Base-by-base conservation (phyloP, 768 basidiomycete species). In the Leccinum boreale region DNA sequence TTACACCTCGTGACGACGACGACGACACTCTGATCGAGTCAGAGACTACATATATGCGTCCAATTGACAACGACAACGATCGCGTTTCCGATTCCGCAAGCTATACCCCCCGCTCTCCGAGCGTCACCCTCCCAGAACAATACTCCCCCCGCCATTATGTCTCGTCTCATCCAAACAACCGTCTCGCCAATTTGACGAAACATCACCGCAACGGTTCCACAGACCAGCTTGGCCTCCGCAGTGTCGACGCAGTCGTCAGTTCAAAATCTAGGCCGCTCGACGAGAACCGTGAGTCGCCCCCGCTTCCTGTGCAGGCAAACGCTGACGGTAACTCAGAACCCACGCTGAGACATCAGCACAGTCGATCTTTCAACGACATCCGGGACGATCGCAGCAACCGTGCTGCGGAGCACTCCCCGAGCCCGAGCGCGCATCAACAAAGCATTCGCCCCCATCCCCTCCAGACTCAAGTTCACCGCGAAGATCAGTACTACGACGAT, bases 101-200 rank as follows among this genome's bases (percentile, higher is more conserved):
- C 6, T 86, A 80, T 61, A 90, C 88, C 1, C 88, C 88, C 5
- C 81, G 86, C 23, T 90, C 88, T 3, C 86, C 87, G 1, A 81
- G 82, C 31, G 78, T 78, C 12, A 77, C 74, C n/a, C 75, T 89
- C 17, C 86, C 87, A 2, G 83, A 84, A 2, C 67, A 73, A 35
- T 71, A 75, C 28, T 65, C 67, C 24, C 10, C 70, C 5, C 71
- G 67, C 24, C 67, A 67, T 35, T 76, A 74, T 55, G 60, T 65
- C 36, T 15, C 66, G 15, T 72, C 75, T 49, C 70, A 67, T 42
- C 60, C 67, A 48, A 68, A 65, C 54, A 61, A 62, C 15, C 71
- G 71, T 28, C 58, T 72, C 24, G 69, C 67, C n/a, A 76, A 73
- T 12, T 67, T 80, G 36, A 74, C 83, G 24, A 74, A 74, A 51